Conservation (phyloP, 352 stramenopile genomes). For the Globisporangium sylvaticum region DNA sequence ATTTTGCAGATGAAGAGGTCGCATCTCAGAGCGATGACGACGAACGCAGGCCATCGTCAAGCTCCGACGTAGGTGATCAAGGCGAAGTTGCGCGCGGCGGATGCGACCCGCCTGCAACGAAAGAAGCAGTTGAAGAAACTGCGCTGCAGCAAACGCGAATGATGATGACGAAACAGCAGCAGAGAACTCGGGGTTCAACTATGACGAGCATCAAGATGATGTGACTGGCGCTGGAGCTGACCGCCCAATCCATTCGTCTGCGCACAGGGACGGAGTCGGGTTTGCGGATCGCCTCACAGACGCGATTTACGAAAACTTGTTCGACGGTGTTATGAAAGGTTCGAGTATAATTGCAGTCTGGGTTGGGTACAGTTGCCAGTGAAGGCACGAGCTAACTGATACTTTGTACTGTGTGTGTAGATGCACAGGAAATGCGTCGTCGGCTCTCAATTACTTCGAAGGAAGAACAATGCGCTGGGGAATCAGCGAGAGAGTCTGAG, state of each 20-base stretch:
- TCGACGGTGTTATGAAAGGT: conserved; percentile 20
- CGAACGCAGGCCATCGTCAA: background rate
- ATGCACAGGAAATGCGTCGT: background rate
- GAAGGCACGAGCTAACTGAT: background rate
- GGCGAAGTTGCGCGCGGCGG: background rate
- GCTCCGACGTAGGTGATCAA: background rate
- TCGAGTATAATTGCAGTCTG: background rate
- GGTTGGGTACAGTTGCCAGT: background rate
- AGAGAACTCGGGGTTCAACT: background rate
- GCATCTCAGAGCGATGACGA: background rate
- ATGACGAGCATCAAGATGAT: background rate
- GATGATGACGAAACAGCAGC: background rate
- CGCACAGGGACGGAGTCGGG: background rate
- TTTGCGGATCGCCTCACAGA: conserved; percentile 17
- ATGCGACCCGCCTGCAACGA: background rate
- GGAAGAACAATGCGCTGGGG: background rate
- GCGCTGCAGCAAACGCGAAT: background rate
- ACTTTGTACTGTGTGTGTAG: background rate
- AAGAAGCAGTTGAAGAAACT: background rate
- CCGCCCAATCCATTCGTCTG: background rate
- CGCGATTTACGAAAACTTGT: conserved; percentile 22
- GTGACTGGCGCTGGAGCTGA: background rate
- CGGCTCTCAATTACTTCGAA: background rate
- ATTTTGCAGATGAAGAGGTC: background rate
- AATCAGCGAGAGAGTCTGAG: background rate